These are phyloP conservation scores for Thraustotheca clavata DNA, from an alignment of 352 stramenopile genomes.

Conservation along the genomic window DNA sequence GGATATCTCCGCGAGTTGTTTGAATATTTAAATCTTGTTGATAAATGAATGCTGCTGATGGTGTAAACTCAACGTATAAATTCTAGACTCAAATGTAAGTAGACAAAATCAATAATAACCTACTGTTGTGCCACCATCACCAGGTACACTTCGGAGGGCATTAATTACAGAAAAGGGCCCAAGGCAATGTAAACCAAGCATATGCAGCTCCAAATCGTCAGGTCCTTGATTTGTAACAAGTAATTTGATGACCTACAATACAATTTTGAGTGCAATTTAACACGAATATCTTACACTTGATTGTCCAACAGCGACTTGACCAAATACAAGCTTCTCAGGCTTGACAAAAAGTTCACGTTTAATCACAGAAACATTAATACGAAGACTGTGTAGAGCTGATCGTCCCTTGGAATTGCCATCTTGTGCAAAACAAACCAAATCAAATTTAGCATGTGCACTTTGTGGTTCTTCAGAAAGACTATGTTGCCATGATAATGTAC, in stretches of 20 bases:
- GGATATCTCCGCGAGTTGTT: conserved; percentile 26
- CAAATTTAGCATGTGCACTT: conserved; percentile 73
- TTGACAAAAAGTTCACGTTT: conserved; percentile 42
- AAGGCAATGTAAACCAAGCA: conserved; percentile 60
- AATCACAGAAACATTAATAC: conserved; percentile 57
- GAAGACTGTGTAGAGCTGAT: conserved; percentile 37
- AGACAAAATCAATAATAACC: not conserved
- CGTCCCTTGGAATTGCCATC: conserved; percentile 5
- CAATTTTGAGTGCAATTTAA: not conserved
- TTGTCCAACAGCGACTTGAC: conserved; percentile 81
- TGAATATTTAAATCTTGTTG: conserved; percentile 63
- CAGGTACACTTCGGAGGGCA: conserved; percentile 38
- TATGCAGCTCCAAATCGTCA: conserved; percentile 32
- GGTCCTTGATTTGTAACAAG: conserved; percentile 43
- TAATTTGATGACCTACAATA: conserved; percentile 35
- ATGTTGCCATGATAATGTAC: conserved; percentile 22
- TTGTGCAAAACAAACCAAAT: conserved; percentile 55
- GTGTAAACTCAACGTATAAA: conserved; percentile 55
- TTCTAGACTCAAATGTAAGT: not conserved
- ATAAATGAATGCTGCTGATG: conserved; percentile 41
- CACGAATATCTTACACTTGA: conserved; percentile 22
- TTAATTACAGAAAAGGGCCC: conserved; percentile 81
- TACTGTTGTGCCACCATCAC: conserved; percentile 23
- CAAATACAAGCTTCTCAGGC: conserved; percentile 54
- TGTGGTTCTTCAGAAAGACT: conserved; percentile 36